phyloP scores from a whole-genome alignment of 257 asterid species.

The Penstemon barbatus region DNA sequence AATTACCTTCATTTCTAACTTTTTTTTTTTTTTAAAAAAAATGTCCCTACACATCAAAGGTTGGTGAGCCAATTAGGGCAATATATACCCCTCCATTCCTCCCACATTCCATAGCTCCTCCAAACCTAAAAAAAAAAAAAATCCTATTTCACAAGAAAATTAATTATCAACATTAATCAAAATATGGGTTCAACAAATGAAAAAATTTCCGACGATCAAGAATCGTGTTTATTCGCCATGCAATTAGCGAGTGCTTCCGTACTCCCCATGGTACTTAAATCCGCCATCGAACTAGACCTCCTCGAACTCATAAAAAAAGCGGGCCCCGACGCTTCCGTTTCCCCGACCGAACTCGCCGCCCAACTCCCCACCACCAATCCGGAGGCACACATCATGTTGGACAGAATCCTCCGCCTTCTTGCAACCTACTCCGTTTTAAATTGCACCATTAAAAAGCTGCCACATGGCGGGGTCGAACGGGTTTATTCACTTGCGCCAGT shows the following conservation, averaged over 20 bases:
- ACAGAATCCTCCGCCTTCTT: slow-evolving; percentile 40
- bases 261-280: slow-evolving; percentile 27
- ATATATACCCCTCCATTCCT: too few species aligned
- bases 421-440: slow-evolving; percentile 31
- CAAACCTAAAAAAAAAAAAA: too few species aligned
- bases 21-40: too few species aligned
- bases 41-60: too few species aligned
- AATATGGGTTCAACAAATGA: too few species aligned
- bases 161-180: too few species aligned
- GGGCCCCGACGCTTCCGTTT: slow-evolving; percentile 18
- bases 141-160: too few species aligned
- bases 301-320: slow-evolving; percentile 37
- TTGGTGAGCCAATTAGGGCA: too few species aligned
- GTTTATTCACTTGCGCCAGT: slow-evolving; percentile 32
- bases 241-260: slow-evolving; percentile 6
- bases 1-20: too few species aligned
- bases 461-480: slow-evolving; percentile 23
- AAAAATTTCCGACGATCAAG: slow-evolving; percentile 3
- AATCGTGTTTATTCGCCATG: slow-evolving; percentile 21
- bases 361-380: slow-evolving; percentile 24
- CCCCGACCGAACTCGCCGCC: slow-evolving; percentile 32
- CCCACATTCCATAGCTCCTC: too few species aligned
- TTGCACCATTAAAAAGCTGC: slow-evolving; percentile 4
- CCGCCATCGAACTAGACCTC: slow-evolving; percentile 36
- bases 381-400: slow-evolving; percentile 31